phyloP scores from a whole-genome alignment of 2,329 filamentous ascomycete genomes.

The Fusarium solani-melongenae region DNA sequence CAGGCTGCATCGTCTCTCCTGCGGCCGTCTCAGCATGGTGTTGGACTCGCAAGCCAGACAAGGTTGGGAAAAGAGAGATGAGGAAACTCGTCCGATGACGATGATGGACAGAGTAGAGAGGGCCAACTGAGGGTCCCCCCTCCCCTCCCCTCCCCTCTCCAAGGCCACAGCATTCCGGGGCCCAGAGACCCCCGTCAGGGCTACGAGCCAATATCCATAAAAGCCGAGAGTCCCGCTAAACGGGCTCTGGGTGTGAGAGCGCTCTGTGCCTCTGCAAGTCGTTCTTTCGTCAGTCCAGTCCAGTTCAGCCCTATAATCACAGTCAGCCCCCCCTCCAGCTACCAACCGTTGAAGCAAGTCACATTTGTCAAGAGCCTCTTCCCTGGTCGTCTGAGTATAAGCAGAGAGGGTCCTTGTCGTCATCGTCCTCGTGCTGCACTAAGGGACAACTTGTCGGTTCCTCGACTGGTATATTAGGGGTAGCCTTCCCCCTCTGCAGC shows the following conservation, averaged over 20 bases:
- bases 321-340: background rate
- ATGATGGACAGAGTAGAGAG: slow-evolving; percentile 8
- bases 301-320: slow-evolving; percentile 40
- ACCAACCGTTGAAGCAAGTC: background rate
- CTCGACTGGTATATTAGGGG: background rate
- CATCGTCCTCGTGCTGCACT: background rate
- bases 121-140: slow-evolving; percentile 5
- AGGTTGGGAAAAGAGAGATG: slow-evolving; percentile 40
- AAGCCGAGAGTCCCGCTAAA: slow-evolving; percentile 36
- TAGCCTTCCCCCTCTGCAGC: background rate
- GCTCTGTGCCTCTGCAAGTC: slow-evolving; percentile 20
- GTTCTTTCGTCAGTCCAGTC: background rate
- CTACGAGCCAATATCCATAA: slow-evolving; percentile 31
- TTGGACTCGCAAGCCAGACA: slow-evolving; percentile 22
- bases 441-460: background rate
- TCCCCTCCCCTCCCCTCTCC: slow-evolving; percentile 1
- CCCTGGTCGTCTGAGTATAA: background rate
- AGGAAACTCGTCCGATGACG: slow-evolving; percentile 28
- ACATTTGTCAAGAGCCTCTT: slow-evolving; percentile 1
- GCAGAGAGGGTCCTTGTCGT: background rate
- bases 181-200: slow-evolving; percentile 15
- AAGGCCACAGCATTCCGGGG: slow-evolving; percentile 10
- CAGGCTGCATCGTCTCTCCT: slow-evolving; percentile 3
- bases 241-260: slow-evolving; percentile 11
- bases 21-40: slow-evolving; percentile 20